Conservation (phyloP, 148 eudicot genomes). For the Dianthus caryophyllus region DNA sequence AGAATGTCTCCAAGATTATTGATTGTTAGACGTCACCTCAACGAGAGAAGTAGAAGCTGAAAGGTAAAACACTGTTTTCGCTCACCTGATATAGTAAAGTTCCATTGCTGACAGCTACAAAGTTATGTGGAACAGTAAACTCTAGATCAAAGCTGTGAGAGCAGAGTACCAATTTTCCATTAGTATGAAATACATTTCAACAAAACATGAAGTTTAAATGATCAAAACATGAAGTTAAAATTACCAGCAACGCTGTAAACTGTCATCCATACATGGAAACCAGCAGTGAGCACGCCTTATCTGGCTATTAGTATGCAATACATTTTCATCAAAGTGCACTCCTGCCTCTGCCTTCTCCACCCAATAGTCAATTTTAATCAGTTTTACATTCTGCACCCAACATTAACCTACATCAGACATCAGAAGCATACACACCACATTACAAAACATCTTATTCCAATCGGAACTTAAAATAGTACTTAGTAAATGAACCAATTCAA, state of each 20-base stretch:
- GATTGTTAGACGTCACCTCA: neutral
- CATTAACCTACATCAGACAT: conserved; percentile 77
- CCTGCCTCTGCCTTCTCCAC: conserved; percentile 97
- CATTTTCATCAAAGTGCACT: conserved; percentile 66
- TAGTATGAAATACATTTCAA: conserved; percentile 3
- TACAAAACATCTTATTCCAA: conserved; percentile 24
- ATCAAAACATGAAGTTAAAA: conserved; percentile 14
- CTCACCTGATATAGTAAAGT: conserved; percentile 85
- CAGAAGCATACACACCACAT: conserved; percentile 40
- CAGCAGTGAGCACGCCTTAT: conserved; percentile 96
- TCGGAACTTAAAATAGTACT: neutral
- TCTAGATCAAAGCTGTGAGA: conserved; percentile 80
- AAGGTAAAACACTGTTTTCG: neutral
- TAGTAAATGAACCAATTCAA: neutral
- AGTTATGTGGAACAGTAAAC: conserved; percentile 79
- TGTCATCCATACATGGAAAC: conserved; percentile 97
- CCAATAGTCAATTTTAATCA: conserved; percentile 89
- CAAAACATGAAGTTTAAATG: conserved; percentile 9
- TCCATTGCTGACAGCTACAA: conserved; percentile 92
- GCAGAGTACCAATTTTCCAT: conserved; percentile 15
- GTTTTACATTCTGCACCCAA: conserved; percentile 91
- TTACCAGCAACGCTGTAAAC: conserved; percentile 89
- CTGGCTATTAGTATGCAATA: conserved; percentile 87
- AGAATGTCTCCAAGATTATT: too few species aligned
- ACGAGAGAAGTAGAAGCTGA: neutral